Evolutionary conservation across 805 yeast genomes (phyloP).

Genomic region (Kuraishia molischiana): DNA sequence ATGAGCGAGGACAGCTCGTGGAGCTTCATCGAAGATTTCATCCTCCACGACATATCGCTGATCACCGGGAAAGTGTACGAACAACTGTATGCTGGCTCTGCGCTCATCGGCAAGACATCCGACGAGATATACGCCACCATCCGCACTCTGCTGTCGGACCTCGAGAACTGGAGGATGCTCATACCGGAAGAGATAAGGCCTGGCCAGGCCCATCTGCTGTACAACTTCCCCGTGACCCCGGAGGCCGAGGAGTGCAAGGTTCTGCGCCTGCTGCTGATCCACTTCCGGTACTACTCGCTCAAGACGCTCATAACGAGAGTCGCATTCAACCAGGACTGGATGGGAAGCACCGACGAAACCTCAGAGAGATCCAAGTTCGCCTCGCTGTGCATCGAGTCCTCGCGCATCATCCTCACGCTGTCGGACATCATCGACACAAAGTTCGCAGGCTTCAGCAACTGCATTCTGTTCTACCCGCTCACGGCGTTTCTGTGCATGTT

Average conservation of each 20-base stretch:
- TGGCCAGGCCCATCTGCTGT: not conserved
- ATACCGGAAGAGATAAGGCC: slow-evolving; percentile 18
- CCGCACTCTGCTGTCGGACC: slow-evolving; percentile 10
- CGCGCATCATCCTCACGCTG: slow-evolving; percentile 15
- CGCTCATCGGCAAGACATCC: slow-evolving; percentile 10
- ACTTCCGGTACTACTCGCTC: slow-evolving; percentile 17
- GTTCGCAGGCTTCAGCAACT: slow-evolving; percentile 9
- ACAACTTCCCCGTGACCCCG: not conserved
- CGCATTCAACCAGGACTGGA: slow-evolving; percentile 9
- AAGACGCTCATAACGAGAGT: slow-evolving; percentile 16
- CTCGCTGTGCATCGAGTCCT: slow-evolving; percentile 12
- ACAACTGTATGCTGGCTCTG: slow-evolving; percentile 18
- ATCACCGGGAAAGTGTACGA: slow-evolving; percentile 16
- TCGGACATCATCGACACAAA: slow-evolving; percentile 7
- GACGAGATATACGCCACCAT: slow-evolving; percentile 9
- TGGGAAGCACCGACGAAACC: slow-evolving; percentile 1
- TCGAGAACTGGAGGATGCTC: slow-evolving; percentile 17
- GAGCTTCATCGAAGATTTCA: not conserved
- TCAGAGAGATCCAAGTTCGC: not conserved
- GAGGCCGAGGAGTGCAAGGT: not conserved
- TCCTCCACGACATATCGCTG: slow-evolving; percentile 13
- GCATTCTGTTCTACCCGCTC: slow-evolving; percentile 18
- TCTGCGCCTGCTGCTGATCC: slow-evolving; percentile 6
- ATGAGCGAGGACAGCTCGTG: not conserved
- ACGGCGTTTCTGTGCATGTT: slow-evolving; percentile 19